Base-by-base conservation (phyloP, 129 eudicot species). In the Escallonia rubra region DNA sequence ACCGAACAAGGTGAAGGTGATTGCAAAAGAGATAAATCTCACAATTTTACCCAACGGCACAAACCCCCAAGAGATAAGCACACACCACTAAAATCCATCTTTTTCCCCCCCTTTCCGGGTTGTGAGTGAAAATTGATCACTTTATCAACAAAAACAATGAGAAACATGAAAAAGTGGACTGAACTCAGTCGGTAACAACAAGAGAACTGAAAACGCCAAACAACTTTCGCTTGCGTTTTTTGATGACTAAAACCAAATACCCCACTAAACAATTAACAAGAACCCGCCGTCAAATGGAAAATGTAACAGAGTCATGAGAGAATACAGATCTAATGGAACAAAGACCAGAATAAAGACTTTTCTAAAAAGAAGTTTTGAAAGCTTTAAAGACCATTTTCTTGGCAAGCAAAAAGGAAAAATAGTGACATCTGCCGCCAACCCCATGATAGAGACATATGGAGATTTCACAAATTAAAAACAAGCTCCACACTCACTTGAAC, bases 381-480 rank as follows among this genome's bases (percentile, higher is more conserved):
- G 34, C 34, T 23, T 23, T 23, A 23, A 23, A 23, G 34, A 23
- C 34, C 34, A 23, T 23, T 23, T 23, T 23, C 34, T 23, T 23
- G 34, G 1, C 34, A 23, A 23, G 34, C 34, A 63, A 70, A 78
- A 77, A 42, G 59, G 57, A 41, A 9, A 48, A 44, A 54, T 38
- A 80, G 66, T 56, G 74, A 72, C 65, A 54, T 66, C 59, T 68
- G 66, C 68, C 73, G 34, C 78, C 71, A 79, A 73, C 77, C 81
- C 73, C 74, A 45, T 78, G 83, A 59, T 76, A 80, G 57, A 75
- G 70, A 64, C 69, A 79, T 23, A 23, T 23, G 34, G 34, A 23
- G 0, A 23, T 74, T 50, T 56, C 79, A 73, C 70, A 80, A 63
- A 67, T 68, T 23, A 49, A 79, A 74, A 53, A 23, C 34, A 23